A percentile compares a stretch with the other conserved stretches of the same genome.
Evolutionary conservation across 2,329 filamentous ascomycete genomes (phyloP).

Genomic region (Fusarium sp.): DNA sequence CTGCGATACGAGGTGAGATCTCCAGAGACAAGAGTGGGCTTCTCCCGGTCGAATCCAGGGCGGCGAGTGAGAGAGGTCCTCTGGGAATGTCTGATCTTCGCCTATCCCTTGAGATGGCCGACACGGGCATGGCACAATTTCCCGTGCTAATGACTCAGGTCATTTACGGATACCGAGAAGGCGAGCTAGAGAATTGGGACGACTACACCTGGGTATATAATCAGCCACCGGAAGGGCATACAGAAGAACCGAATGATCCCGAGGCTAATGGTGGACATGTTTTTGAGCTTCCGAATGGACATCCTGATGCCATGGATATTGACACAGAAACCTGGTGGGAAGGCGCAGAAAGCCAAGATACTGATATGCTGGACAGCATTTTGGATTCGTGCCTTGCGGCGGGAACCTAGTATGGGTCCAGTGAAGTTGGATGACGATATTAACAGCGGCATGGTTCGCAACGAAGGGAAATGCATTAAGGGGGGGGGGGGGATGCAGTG

Average conservation of each 20-base stretch:
- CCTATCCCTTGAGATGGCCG: constrained; percentile 80
- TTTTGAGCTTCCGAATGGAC: constrained; percentile 62
- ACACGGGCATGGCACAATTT: constrained; percentile 81
- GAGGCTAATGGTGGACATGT: constrained; percentile 55
- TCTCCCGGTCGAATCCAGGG: constrained; percentile 84
- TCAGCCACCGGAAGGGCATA: constrained; percentile 44
- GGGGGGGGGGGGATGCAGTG: not conserved
- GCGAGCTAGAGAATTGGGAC: constrained; percentile 77
- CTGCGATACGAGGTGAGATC: constrained; percentile 79
- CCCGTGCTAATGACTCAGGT: constrained; percentile 80
- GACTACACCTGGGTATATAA: constrained; percentile 69
- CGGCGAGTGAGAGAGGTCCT: constrained; percentile 77
- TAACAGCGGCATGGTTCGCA: not conserved
- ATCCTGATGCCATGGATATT: constrained; percentile 70
- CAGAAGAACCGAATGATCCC: constrained; percentile 50
- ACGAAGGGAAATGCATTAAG: not conserved
- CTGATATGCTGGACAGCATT: constrained; percentile 66
- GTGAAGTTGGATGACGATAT: not conserved
- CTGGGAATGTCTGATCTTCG: constrained; percentile 84
- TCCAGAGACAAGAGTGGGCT: constrained; percentile 81
- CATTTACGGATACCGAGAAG: constrained; percentile 78
- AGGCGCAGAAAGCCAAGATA: constrained; percentile 67
- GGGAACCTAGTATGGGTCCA: constrained; percentile 50
- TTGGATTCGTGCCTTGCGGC: constrained; percentile 69
- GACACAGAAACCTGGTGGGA: constrained; percentile 73